phyloP scores from a whole-genome alignment of 2,329 filamentous ascomycete genomes.

The Scedosporium apiospermum region DNA sequence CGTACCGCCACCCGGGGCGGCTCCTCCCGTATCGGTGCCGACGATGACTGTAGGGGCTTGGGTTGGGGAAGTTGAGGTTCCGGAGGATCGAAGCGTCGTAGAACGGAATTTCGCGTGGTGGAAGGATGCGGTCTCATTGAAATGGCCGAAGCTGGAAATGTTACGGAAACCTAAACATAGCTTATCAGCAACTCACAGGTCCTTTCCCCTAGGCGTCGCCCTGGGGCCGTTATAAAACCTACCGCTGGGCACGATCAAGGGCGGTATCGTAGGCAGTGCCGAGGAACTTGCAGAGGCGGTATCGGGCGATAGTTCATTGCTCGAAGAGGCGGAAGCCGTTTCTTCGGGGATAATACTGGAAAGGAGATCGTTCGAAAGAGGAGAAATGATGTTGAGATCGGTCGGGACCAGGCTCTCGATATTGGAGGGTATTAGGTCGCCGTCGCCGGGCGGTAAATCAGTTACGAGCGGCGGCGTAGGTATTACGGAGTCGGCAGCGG shows the following conservation, averaged over 20 bases:
- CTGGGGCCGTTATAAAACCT: neutral
- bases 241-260: neutral
- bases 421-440: neutral
- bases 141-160: neutral
- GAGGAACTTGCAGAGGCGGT: neutral
- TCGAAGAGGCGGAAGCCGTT: neutral
- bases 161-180: neutral
- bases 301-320: neutral
- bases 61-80: neutral
- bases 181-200: neutral
- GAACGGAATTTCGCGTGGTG: neutral
- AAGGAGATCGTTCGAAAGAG: neutral
- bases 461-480: neutral
- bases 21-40: constrained; percentile 12
- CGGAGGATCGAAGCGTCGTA: neutral
- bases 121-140: neutral
- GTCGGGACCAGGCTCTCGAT: neutral
- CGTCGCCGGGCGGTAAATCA: neutral
- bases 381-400: neutral
- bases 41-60: constrained; percentile 12
- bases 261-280: neutral
- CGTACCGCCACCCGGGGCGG: constrained; percentile 13
- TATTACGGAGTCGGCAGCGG: neutral
- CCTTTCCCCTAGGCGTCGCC: neutral
- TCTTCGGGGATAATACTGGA: neutral